Percentiles rank a stretch among this genome's conserved stretches.
Conservation (phyloP, 129 eudicot species). For the Heracleum sosnowskyi region DNA sequence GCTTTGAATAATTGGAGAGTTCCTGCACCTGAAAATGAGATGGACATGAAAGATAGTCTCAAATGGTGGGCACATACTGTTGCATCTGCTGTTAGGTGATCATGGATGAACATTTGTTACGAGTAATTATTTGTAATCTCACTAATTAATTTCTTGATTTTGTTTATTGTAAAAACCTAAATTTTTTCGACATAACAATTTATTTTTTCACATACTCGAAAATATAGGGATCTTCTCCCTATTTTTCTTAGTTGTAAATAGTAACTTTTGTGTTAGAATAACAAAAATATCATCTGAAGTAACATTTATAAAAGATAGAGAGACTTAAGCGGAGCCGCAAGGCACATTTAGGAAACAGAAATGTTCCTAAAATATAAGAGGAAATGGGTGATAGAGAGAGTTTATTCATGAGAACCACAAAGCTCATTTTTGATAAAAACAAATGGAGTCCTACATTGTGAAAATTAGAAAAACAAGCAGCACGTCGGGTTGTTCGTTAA, state of each 20-base stretch:
- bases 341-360: not conserved
- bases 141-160: not conserved
- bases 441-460: not conserved
- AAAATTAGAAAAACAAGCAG: not conserved
- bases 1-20: constrained; percentile 40
- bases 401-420: not conserved
- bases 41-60: constrained; percentile 44
- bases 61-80: constrained; percentile 73
- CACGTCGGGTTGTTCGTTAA: not conserved
- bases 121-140: not conserved
- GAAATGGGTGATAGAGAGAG: not conserved
- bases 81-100: constrained; percentile 53
- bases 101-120: too few relatives aligned
- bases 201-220: too few relatives aligned
- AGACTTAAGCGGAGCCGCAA: not conserved
- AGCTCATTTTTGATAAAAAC: not conserved
- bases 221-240: too few relatives aligned
- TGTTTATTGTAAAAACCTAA: not conserved
- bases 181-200: too few relatives aligned
- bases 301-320: too few relatives aligned
- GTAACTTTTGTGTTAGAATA: too few relatives aligned
- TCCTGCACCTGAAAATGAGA: constrained; percentile 33
- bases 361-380: not conserved
- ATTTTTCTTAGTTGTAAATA: too few relatives aligned
- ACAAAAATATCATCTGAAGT: too few relatives aligned